Conservation (phyloP, 345 rosid species). For the Euphorbia peplus region DNA sequence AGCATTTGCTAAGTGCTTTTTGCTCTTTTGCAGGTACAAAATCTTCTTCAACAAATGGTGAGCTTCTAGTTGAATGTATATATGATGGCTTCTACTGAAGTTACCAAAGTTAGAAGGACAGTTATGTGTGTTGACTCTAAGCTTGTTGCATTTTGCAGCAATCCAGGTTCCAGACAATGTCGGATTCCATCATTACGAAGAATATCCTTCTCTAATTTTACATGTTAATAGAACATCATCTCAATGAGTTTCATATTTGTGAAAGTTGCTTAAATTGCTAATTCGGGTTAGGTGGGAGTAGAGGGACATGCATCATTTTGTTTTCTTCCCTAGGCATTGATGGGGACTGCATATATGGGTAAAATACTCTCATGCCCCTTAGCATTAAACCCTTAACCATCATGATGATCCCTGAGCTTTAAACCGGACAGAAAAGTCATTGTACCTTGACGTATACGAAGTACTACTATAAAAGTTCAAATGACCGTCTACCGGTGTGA, state of each 20-base stretch:
- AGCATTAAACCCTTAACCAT: too few relatives aligned
- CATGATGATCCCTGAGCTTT: too few relatives aligned
- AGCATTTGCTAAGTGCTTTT: slow-evolving; percentile 11
- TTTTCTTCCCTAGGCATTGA: too few relatives aligned
- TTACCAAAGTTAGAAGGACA: background rate
- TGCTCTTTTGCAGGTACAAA: slow-evolving; percentile 49
- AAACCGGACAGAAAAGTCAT: too few relatives aligned
- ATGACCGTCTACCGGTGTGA: too few relatives aligned
- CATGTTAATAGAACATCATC: background rate
- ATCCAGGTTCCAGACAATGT: slow-evolving; percentile 89
- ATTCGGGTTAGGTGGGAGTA: background rate
- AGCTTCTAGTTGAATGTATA: slow-evolving; percentile 20
- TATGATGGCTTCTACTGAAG: too few relatives aligned
- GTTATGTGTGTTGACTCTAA: background rate
- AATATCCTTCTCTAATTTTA: slow-evolving; percentile 29
- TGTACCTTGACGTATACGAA: too few relatives aligned
- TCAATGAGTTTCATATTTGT: background rate
- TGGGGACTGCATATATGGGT: too few relatives aligned
- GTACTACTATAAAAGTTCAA: too few relatives aligned
- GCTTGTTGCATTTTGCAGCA: slow-evolving; percentile 58
- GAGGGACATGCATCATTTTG: background rate
- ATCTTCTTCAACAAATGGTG: slow-evolving; percentile 77
- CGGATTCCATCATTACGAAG: slow-evolving; percentile 81
- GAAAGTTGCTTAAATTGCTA: background rate
- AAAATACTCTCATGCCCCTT: too few relatives aligned